Conservation (phyloP, 306 rosid genomes). For the Leucaena leucocephala region DNA sequence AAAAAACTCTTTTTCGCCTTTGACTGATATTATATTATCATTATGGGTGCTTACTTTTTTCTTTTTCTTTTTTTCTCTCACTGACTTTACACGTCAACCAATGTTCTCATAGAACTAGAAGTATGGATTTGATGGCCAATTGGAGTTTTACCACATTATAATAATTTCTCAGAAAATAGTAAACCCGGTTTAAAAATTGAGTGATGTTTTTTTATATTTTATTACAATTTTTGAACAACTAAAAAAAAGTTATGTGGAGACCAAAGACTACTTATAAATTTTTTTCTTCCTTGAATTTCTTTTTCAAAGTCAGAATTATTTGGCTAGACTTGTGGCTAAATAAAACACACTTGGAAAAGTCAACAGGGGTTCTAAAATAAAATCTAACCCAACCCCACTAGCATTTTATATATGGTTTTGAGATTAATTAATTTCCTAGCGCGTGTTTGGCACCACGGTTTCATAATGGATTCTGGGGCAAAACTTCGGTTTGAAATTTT, state of each 20-base stretch:
- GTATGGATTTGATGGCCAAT: not conserved
- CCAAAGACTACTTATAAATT: too few species aligned
- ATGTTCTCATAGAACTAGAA: not conserved
- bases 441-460: too few species aligned
- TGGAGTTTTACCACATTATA: not conserved
- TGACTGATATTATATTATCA: not conserved
- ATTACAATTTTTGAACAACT: too few species aligned
- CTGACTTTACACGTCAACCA: slow-evolving; percentile 4
- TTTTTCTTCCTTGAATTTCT: too few species aligned
- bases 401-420: too few species aligned
- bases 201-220: too few species aligned
- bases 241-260: too few species aligned
- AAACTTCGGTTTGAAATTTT: too few species aligned
- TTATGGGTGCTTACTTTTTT: not conserved
- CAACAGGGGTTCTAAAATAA: not conserved
- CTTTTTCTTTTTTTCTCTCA: too few species aligned
- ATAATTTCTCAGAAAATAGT: not conserved
- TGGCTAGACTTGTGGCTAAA: not conserved
- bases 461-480: too few species aligned
- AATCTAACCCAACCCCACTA: not conserved
- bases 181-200: too few species aligned
- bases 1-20: not conserved
- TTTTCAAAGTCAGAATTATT: not conserved
- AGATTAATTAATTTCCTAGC: too few species aligned
- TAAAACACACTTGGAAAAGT: not conserved